Base-by-base conservation (phyloP, 192 early-diverging fungal species). In the Phycomyces nitens region DNA sequence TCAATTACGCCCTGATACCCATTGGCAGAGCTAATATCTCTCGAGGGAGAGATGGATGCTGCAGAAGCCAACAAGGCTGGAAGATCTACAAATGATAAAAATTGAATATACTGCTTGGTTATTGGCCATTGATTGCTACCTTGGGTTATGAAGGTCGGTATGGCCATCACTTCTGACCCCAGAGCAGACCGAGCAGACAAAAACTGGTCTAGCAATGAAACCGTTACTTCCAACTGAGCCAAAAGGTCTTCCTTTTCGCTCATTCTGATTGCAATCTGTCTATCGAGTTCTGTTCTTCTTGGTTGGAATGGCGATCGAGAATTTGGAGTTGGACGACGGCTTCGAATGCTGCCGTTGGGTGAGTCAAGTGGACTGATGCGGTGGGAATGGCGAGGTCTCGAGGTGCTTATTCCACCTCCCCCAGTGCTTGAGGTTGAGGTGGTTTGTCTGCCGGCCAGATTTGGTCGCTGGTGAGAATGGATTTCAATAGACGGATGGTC, bases 191-290 rank as follows among this genome's bases (percentile, higher is more conserved):
- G 53, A 20, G 64, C 64, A 20, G 54, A 56, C 11, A 65, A 29
- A 21, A 65, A 65, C 49, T 65, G 54, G 42, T 65, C 64, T 16
- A 65, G 53, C n/a, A 65, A 27, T 10, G 64, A 57, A 0, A 57
- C 64, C 16, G 64, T 65, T 18, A 65, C 29, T 24, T 65, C 38
- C 20, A 65, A 7, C 9, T 65, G 64, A 27, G 56, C 64, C 34
- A 65, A 40, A 20, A 65, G 42, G 43, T 65, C 55, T 47, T 65
- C 54, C 12, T 65, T 65, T 16, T 65, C 64, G 23, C 42, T 44
- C 23, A 65, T 57, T 49, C 64, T 20, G 8, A 54, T 39, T 2
- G 53, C 52, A 38, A 65, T 27, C 29, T 44, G 64, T 0, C 64
- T 53, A 38, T 65, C 64, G 21, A 63, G 62, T 43, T 54, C 52